Percentiles rank a stretch among this genome's conserved stretches.
These are phyloP conservation scores for Paulownia fortunei DNA, from an alignment of 257 asterid species.

Conservation along the genomic window DNA sequence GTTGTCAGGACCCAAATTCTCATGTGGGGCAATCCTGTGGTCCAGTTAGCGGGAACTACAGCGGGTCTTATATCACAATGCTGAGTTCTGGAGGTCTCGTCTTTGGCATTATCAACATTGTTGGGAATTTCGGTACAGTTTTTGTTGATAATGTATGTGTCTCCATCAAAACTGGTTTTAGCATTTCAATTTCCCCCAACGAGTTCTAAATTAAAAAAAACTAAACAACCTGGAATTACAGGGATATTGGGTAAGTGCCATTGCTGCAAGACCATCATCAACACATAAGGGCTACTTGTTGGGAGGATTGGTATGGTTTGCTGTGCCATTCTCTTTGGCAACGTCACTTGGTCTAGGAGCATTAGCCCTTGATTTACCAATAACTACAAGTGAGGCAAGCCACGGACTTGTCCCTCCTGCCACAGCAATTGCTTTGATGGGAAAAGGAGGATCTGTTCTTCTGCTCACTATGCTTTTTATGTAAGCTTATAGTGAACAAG, in stretches of 20 bases:
- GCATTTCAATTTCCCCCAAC: not conserved
- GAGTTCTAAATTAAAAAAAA: not conserved
- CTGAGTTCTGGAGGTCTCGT: conserved; percentile 88
- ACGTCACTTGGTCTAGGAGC: conserved; percentile 95
- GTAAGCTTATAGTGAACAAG: conserved; percentile 47
- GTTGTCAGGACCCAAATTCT: conserved; percentile 68
- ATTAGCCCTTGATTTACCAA: conserved; percentile 85
- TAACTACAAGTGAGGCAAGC: conserved; percentile 83
- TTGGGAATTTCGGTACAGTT: conserved; percentile 93
- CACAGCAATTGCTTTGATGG: conserved; percentile 94
- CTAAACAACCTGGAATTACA: conserved; percentile 9
- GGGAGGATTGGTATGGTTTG: conserved; percentile 96
- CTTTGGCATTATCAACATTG: conserved; percentile 90
- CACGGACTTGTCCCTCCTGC: conserved; percentile 95
- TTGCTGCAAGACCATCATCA: conserved; percentile 96
- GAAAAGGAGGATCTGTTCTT: conserved; percentile 90
- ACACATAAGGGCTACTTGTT: conserved; percentile 90
- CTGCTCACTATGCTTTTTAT: conserved; percentile 94
- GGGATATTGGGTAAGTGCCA: conserved; percentile 97
- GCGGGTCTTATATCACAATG: conserved; percentile 90
- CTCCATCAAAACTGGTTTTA: not conserved
- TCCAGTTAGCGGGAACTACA: conserved; percentile 73
- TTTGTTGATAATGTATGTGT: conserved; percentile 86
- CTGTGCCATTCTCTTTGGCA: conserved; percentile 93
- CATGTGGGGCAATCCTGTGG: conserved; percentile 80